Conservation (phyloP, 257 asterid species). For the Cynanchum wilfordii region DNA sequence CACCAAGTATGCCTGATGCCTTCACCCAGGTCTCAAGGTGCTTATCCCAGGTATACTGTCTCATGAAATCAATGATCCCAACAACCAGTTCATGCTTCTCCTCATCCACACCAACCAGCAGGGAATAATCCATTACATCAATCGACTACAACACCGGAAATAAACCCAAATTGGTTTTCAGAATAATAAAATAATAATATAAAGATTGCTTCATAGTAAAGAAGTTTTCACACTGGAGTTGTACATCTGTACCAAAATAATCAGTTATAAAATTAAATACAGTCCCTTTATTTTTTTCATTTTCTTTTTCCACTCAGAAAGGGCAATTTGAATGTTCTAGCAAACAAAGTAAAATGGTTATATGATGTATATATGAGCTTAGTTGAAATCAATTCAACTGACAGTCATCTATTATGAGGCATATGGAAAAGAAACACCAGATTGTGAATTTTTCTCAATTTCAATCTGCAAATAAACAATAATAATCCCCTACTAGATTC, state of each 20-base stretch:
- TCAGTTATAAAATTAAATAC: not conserved
- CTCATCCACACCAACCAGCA: slow-evolving; percentile 73
- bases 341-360: not conserved
- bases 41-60: slow-evolving; percentile 90
- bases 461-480: not conserved
- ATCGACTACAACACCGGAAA: slow-evolving; percentile 41
- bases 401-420: not conserved
- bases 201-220: not conserved
- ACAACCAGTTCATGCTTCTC: slow-evolving; percentile 66
- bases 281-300: too few species aligned
- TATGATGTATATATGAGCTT: not conserved
- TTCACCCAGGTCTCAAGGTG: slow-evolving; percentile 90
- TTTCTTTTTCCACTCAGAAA: too few species aligned
- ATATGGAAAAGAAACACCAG: not conserved
- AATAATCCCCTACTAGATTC: not conserved
- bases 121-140: slow-evolving; percentile 83
- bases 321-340: not conserved
- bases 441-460: not conserved
- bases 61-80: slow-evolving; percentile 80
- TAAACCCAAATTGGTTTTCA: not conserved
- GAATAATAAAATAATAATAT: not conserved
- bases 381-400: not conserved
- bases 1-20: slow-evolving; percentile 74
- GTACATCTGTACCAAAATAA: not conserved
- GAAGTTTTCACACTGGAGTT: not conserved